Base-by-base conservation (phyloP, 2,329 filamentous ascomycete genomes). In the Fusarium sp. region DNA sequence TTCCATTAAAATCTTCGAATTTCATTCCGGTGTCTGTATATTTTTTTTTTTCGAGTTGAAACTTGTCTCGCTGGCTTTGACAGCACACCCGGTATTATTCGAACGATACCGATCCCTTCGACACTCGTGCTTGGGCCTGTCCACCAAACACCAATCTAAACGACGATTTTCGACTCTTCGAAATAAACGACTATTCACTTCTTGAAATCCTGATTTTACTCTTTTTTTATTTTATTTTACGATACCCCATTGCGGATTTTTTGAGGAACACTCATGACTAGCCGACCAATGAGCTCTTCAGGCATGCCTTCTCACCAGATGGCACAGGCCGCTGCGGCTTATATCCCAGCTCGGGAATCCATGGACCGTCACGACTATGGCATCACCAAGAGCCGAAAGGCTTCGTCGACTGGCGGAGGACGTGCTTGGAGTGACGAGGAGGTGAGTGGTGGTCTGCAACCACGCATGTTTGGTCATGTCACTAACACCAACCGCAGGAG, bases 391-490 rank as follows among this genome's bases (percentile, higher is more conserved):
- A 85, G 82, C 72, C 84, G 88, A 60, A 91, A 90, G 79, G 78
- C 83, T 61, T 83, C 86, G 19, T 87, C 89, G 57, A 90, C 88
- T 46, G 89, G 90, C 63, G 89, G 90, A 66, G 90, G 90, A 68
- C 84, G 91, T 74, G 90, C 90, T 53, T 94, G 91, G 91, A 93
- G 90, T 63, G 91, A 93, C 74, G 90, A 93, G 75, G 91, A 93
- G 87, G 90, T 92, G 81, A 69, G 67, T 71, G 39, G 7, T 29
- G 4, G 9, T 29, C 27, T 32, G 25, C 33, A 21, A 6, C 32
- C 25, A 48, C 17, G 32, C 29, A 5, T 41, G 27, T 36, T 25
- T 49, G 38, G 35, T 36, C 15, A 50, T 7, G 42, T 41, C 15
- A 42, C 63, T 70, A 67, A 66, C 55, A 48, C 21, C 31, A 49